Conservation (phyloP, 129 eudicot genomes). For the Flaveria trinervia region DNA sequence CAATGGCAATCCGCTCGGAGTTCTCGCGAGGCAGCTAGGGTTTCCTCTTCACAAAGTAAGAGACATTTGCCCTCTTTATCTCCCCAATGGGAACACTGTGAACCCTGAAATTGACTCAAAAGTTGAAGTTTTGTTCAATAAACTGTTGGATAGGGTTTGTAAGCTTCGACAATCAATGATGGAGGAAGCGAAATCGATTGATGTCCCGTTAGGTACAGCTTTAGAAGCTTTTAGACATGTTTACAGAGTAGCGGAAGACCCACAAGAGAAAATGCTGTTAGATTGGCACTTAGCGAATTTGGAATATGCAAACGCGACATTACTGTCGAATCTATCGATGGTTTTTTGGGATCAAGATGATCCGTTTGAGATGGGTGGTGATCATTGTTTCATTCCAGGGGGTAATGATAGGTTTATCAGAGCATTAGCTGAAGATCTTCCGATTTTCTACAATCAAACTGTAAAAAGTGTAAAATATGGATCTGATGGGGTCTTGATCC, state of each 20-base stretch:
- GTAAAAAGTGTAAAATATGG: constrained; percentile 73
- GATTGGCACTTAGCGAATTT: constrained; percentile 98
- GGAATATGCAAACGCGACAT: constrained; percentile 89
- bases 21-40: constrained; percentile 84
- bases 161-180: constrained; percentile 93
- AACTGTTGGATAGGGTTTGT: constrained; percentile 91
- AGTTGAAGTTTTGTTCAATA: constrained; percentile 78
- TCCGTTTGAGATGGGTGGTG: constrained; percentile 98
- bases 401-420: constrained; percentile 87
- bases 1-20: constrained; percentile 94
- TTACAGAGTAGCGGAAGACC: constrained; percentile 77
- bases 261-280: constrained; percentile 81
- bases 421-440: constrained; percentile 85
- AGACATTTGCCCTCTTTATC: constrained; percentile 86
- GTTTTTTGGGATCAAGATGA: constrained; percentile 99
- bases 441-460: constrained; percentile 58
- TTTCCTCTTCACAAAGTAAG: constrained; percentile 92
- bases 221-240: constrained; percentile 84
- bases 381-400: constrained; percentile 97
- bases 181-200: constrained; percentile 84
- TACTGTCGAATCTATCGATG: constrained; percentile 92
- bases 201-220: constrained; percentile 83
- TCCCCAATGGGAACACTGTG: constrained; percentile 82
- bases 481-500: constrained; percentile 65
- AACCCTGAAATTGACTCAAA: constrained; percentile 80